Base-by-base conservation (phyloP, 257 asterid species). In the Asclepias syriaca region DNA sequence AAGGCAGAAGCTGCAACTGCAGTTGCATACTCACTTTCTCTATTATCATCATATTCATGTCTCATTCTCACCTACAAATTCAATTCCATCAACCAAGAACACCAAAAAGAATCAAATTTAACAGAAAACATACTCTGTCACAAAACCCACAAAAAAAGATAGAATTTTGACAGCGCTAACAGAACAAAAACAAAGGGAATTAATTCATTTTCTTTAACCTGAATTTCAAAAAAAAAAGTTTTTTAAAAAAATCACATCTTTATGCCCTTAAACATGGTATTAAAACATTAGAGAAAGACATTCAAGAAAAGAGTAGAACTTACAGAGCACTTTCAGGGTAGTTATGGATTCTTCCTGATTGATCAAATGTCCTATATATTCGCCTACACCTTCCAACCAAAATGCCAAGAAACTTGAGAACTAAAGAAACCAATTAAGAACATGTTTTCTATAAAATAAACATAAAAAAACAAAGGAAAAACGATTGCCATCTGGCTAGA, bases 1-100 rank as follows among this genome's bases (percentile, higher is more conserved):
- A 80, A 56, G 12, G 91, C 91, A 27, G 93, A 79, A 71, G 96
- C 95, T 68, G 96, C 90, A 69, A 90, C 37, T 56, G 92, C 89
- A 7, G 87, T 69, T 29, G 88, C 90, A 73, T 82, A 81, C 21
- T 80, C 85, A 45, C 49, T 60, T 40, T 84, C 89, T 11, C 78
- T 84, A 2, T 74, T 67, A 8, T 80, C 89, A 8, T 80, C 89
- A 66, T 81, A 80, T 73, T 74, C 68, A 21, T 55, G 72, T 70
- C 74, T 49, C 81, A 77, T 79, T 72, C 39, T 34, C 39, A 34
- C 5, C 39, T 34, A 34, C 65, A 8, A 2, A 29, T 15, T 61
- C 46, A 34, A 14, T 58, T 34, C 3, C 18, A 3, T 15, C 46
- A 32, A 34, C 13, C 37, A 32, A 61, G 34, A 32, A 12, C 40